phyloP scores from a whole-genome alignment of 768 basidiomycete species.

The Leccinum truebloodii region DNA sequence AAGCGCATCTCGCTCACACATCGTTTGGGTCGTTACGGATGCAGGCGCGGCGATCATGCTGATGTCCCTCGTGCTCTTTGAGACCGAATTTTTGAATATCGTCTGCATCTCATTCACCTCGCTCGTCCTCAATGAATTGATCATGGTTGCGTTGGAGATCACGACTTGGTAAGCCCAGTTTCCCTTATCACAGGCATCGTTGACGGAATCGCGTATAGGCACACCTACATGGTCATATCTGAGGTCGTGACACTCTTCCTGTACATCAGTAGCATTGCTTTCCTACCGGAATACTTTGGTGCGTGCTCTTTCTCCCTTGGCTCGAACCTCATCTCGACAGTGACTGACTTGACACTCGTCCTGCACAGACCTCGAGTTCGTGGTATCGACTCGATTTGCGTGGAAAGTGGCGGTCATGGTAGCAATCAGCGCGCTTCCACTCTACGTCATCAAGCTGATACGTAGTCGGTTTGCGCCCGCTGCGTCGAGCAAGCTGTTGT shows the following conservation, averaged over 20 bases:
- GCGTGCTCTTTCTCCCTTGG: slow-evolving; percentile 24
- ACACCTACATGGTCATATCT: slow-evolving; percentile 91
- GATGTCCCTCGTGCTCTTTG: slow-evolving; percentile 92
- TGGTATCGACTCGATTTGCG: slow-evolving; percentile 81
- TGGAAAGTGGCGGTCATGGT: slow-evolving; percentile 98
- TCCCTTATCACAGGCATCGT: background rate
- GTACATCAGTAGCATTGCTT: slow-evolving; percentile 88
- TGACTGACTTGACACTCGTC: background rate
- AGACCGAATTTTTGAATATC: slow-evolving; percentile 96
- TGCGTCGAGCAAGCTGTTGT: slow-evolving; percentile 87
- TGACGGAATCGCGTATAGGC: slow-evolving; percentile 51
- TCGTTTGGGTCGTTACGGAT: background rate
- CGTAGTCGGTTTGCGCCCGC: slow-evolving; percentile 88
- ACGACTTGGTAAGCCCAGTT: slow-evolving; percentile 80
- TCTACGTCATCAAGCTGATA: slow-evolving; percentile 89
- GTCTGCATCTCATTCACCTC: slow-evolving; percentile 98
- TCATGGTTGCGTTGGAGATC: slow-evolving; percentile 98
- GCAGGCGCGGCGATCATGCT: slow-evolving; percentile 98
- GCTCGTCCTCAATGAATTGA: slow-evolving; percentile 92
- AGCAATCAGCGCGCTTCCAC: slow-evolving; percentile 87
- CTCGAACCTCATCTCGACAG: background rate
- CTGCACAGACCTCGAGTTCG: slow-evolving; percentile 84
- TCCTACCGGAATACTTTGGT: slow-evolving; percentile 98
- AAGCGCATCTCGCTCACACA: background rate
- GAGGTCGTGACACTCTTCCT: slow-evolving; percentile 87